Evolutionary conservation across 2,329 filamentous ascomycete species (phyloP).

Genomic region (Botrytis paeoniae): DNA sequence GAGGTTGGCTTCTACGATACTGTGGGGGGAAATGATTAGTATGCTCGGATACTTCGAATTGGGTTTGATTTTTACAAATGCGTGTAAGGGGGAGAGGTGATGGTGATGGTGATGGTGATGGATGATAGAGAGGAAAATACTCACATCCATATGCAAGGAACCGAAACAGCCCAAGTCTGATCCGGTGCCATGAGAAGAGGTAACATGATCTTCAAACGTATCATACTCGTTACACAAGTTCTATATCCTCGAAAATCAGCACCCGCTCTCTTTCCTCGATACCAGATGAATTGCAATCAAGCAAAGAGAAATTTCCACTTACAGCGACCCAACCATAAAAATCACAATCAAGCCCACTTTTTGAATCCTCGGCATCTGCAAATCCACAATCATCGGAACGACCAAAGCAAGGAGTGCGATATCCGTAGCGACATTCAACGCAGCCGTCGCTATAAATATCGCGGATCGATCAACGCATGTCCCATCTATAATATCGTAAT

Average conservation of each 20-base stretch:
- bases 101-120: neutral
- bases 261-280: neutral
- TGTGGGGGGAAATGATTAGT: neutral
- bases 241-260: neutral
- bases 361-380: conserved; percentile 8
- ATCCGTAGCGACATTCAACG: conserved; percentile 8
- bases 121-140: neutral
- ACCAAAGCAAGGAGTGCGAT: neutral
- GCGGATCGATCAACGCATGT: conserved; percentile 7
- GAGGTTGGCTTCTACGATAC: conserved; percentile 16
- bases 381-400: conserved; percentile 3
- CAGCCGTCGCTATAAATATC: conserved; percentile 6
- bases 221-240: conserved; percentile 9
- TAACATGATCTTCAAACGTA: conserved; percentile 3
- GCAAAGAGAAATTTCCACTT: neutral
- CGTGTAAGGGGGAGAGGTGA: neutral
- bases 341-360: conserved; percentile 16
- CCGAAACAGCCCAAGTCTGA: conserved; percentile 11
- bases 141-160: conserved; percentile 14
- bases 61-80: neutral
- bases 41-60: neutral
- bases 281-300: neutral
- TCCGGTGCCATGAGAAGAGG: neutral
- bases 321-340: conserved; percentile 13
- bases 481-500: neutral